These are phyloP conservation scores for Cutaneotrichosporon cavernicola DNA, from an alignment of 1,284 basidiomycete species.

Conservation along the genomic window DNA sequence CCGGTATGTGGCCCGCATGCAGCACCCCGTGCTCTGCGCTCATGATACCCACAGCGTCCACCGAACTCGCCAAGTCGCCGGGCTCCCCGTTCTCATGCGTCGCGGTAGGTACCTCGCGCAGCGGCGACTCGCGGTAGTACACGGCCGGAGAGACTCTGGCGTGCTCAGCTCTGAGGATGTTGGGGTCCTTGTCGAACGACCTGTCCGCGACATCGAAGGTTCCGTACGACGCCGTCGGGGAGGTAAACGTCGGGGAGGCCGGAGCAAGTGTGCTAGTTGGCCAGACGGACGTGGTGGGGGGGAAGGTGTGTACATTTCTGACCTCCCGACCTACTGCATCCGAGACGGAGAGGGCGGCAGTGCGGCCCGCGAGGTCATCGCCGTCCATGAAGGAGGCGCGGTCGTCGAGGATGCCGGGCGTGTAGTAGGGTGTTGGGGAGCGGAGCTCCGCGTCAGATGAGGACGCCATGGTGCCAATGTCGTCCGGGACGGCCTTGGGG, in stretches of 20 bases:
- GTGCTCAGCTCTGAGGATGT: slow-evolving; percentile 1
- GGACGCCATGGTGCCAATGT: not conserved
- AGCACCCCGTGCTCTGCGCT: not conserved
- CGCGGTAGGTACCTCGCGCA: not conserved
- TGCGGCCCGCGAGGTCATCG: not conserved
- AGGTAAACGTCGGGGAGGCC: not conserved
- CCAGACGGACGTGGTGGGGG: slow-evolving; percentile 11
- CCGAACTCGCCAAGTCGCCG: not conserved
- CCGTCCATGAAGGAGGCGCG: not conserved
- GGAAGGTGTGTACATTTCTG: not conserved
- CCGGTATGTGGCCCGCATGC: not conserved
- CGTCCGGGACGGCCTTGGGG: slow-evolving; percentile 13
- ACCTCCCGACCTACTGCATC: not conserved
- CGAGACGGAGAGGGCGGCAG: not conserved
- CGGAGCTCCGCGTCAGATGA: not conserved
- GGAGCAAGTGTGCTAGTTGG: not conserved
- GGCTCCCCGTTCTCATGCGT: not conserved
- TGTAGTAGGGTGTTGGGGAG: slow-evolving; percentile 7
- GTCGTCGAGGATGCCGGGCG: not conserved
- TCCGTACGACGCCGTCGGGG: not conserved
- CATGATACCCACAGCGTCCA: not conserved
- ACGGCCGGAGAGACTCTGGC: not conserved
- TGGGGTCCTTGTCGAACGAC: slow-evolving; percentile 8
- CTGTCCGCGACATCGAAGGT: slow-evolving; percentile 14
- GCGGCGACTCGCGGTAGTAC: not conserved